A percentile compares a stretch with the other conserved stretches of the same genome.
These are phyloP conservation scores for Rutstroemia sydowiana DNA, from an alignment of 2,329 filamentous ascomycete genomes.

Conservation along the genomic window DNA sequence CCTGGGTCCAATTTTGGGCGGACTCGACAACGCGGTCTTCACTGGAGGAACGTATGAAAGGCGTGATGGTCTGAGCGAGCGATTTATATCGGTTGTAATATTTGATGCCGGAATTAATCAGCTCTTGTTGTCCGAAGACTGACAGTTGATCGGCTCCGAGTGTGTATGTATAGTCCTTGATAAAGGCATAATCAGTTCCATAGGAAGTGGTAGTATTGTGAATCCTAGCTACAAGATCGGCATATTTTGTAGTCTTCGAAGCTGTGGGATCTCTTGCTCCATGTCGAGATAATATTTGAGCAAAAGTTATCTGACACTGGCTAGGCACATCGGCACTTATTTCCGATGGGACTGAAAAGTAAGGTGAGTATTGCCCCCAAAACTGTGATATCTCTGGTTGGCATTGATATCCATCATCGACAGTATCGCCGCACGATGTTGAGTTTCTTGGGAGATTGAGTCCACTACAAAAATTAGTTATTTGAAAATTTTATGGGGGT, in stretches of 20 bases:
- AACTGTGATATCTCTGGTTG: slow-evolving; percentile 27
- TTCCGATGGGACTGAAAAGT: slow-evolving; percentile 65
- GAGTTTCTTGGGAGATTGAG: slow-evolving; percentile 8
- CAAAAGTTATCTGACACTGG: slow-evolving; percentile 72
- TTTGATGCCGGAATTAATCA: slow-evolving; percentile 66
- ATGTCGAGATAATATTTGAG: slow-evolving; percentile 74
- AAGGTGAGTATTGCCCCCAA: slow-evolving; percentile 88
- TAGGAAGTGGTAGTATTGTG: slow-evolving; percentile 50
- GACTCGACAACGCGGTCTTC: slow-evolving; percentile 67
- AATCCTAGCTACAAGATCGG: slow-evolving; percentile 56
- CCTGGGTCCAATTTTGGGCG: slow-evolving; percentile 66
- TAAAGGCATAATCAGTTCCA: slow-evolving; percentile 57
- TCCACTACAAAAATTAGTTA: slow-evolving; percentile 15
- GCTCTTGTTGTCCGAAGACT: slow-evolving; percentile 57
- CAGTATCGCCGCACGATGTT: slow-evolving; percentile 27
- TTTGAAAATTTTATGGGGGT: background rate
- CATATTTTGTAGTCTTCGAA: slow-evolving; percentile 59
- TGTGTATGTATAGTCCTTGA: slow-evolving; percentile 63
- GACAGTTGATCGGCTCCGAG: slow-evolving; percentile 66
- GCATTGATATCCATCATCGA: slow-evolving; percentile 27
- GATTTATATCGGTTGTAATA: slow-evolving; percentile 67
- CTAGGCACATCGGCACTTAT: slow-evolving; percentile 53
- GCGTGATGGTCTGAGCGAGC: slow-evolving; percentile 50
- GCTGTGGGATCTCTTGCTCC: slow-evolving; percentile 75
- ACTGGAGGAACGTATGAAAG: slow-evolving; percentile 66